A percentile compares a stretch with the other conserved stretches of the same genome.
Conservation (phyloP, 768 basidiomycete species). For the Suillus subaureus region DNA sequence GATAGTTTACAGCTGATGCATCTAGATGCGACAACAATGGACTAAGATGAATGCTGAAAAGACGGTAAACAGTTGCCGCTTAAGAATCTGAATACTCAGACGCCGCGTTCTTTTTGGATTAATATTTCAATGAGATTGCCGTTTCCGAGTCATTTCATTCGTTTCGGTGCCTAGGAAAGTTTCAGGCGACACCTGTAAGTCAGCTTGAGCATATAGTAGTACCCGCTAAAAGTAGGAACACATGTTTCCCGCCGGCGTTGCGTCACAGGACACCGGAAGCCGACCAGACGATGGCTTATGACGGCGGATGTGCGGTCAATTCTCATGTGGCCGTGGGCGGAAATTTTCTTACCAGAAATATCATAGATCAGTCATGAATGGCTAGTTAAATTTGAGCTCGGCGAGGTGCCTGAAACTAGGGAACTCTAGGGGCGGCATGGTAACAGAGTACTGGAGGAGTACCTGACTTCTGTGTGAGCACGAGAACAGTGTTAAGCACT, state of each 20-base stretch:
- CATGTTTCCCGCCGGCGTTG: conserved; percentile 6
- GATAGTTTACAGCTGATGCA: background rate
- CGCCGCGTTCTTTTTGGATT: background rate
- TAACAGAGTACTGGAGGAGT: background rate
- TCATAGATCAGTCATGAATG: background rate
- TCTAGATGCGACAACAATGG: background rate
- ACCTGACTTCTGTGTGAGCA: background rate
- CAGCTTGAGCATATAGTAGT: background rate
- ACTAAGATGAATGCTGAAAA: background rate
- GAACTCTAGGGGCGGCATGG: background rate
- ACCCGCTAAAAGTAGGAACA: background rate
- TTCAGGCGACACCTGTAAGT: background rate
- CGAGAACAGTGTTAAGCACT: background rate
- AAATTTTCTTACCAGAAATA: background rate
- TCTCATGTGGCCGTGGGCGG: conserved; percentile 7
- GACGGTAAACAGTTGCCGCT: background rate
- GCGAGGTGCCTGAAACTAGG: conserved; percentile 3
- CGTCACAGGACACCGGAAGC: conserved; percentile 11
- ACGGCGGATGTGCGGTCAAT: background rate
- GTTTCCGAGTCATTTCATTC: too few relatives aligned
- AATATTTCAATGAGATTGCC: background rate
- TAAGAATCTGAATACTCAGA: too few relatives aligned
- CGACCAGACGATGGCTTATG: background rate
- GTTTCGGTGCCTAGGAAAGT: background rate
- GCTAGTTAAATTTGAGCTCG: background rate